Evolutionary conservation across 495 filamentous ascomycete species (phyloP), one percentile per base, ranked within the genome.

Genomic region (Melanomma pulvis-pyrius): DNA sequence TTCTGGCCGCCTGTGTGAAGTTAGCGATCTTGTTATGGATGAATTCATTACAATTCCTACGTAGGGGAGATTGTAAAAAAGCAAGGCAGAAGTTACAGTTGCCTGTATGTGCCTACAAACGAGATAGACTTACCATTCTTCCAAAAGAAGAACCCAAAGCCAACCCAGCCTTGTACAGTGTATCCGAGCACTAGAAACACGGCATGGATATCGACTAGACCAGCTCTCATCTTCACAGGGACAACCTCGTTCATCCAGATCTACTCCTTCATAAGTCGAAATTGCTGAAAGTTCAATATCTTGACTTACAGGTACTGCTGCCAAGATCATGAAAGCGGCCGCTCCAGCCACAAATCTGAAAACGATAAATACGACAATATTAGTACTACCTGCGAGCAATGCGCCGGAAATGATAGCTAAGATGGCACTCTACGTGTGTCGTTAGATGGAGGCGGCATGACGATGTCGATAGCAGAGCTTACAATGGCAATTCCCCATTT

Each of bases 91-190:
- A 41, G 8, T 41, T 41, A n/a, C n/a, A n/a, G n/a, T n/a, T n/a
- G n/a, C n/a, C n/a, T n/a, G n/a, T n/a, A n/a, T n/a, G n/a, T n/a
- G n/a, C n/a, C n/a, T n/a, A n/a, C n/a, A n/a, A 36, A 36, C 46
- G n/a, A 26, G 51, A 29, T 4, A 29, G 25, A 8, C 28, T 46
- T 56, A 46, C 56, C 61, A 29, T 53, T 50, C 17, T 55, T 55
- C 53, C 57, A 73, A 57, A 74, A 76, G 63, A 68, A 75, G 59
- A 74, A 75, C 1, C 71, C 71, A 24, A 70, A 70, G 44, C 75
- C 74, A 6, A 71, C 44, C 64, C 61, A 71, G 19, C 46, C 28
- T 66, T 58, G 34, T 4, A 61, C 15, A 17, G 41, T 52, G 48
- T 71, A 74, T 29, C 70, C 72, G 30, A 70, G 34, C 34, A 71